phyloP scores from a whole-genome alignment of 2,329 filamentous ascomycete genomes.

The Aspergillus ibericus region DNA sequence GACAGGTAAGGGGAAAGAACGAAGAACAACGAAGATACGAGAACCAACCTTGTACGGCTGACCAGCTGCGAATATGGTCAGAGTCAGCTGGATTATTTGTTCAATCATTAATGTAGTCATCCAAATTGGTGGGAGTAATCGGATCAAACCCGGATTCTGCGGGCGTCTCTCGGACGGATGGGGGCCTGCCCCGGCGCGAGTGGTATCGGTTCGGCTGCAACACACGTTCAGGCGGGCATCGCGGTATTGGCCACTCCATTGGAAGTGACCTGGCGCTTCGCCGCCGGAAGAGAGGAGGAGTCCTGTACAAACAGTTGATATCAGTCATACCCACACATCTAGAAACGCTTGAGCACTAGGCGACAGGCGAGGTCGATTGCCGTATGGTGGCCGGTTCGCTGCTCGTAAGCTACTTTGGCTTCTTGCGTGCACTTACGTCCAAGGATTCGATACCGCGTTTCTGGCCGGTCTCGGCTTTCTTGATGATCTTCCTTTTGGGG shows the following conservation, averaged over 20 bases:
- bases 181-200: slow-evolving; percentile 34
- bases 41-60: slow-evolving; percentile 39
- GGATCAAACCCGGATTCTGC: slow-evolving; percentile 1
- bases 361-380: slow-evolving; percentile 21
- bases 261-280: slow-evolving; percentile 37
- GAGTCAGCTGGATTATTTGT: slow-evolving; percentile 23
- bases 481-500: slow-evolving; percentile 55
- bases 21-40: slow-evolving; percentile 19
- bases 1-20: slow-evolving; percentile 3
- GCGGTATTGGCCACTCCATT: slow-evolving; percentile 29
- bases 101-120: slow-evolving; percentile 20
- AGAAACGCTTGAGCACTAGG: slow-evolving; percentile 21
- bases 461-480: slow-evolving; percentile 37
- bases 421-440: slow-evolving; percentile 43
- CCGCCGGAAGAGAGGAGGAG: slow-evolving; percentile 28
- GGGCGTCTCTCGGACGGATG: slow-evolving; percentile 18
- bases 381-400: slow-evolving; percentile 24
- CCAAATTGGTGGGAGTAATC: slow-evolving; percentile 3
- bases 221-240: slow-evolving; percentile 32
- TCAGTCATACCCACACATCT: slow-evolving; percentile 32
- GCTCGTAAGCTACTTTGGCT: slow-evolving; percentile 24
- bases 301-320: slow-evolving; percentile 29
- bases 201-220: neutral
- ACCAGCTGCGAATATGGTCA: slow-evolving; percentile 25
- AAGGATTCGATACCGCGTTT: slow-evolving; percentile 43